Percentiles rank a stretch among this genome's conserved stretches.
Evolutionary conservation across 371 early-diverging fungal species (phyloP).

Genomic region (Mucor racemosus): DNA sequence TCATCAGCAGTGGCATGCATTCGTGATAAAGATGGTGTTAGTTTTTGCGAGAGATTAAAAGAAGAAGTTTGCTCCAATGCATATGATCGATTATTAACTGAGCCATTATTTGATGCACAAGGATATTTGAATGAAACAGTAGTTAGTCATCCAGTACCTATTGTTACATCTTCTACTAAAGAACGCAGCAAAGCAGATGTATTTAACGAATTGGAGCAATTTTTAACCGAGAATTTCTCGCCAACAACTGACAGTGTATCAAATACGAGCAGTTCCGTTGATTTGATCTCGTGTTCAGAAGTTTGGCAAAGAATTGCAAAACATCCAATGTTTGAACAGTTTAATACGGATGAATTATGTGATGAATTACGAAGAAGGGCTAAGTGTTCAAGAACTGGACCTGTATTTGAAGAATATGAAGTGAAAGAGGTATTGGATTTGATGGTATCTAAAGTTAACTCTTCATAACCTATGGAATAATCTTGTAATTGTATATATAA

Average conservation of each 20-base stretch:
- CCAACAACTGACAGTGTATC: neutral
- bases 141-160: slow-evolving; percentile 46
- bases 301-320: slow-evolving; percentile 53
- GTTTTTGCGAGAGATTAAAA: slow-evolving; percentile 50
- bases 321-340: slow-evolving; percentile 58
- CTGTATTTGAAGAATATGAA: slow-evolving; percentile 47
- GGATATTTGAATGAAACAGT: slow-evolving; percentile 43
- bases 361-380: slow-evolving; percentile 51
- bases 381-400: slow-evolving; percentile 58
- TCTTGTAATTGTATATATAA: neutral
- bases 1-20: slow-evolving; percentile 46
- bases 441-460: slow-evolving; percentile 7
- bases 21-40: slow-evolving; percentile 51
- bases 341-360: slow-evolving; percentile 51
- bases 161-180: slow-evolving; percentile 31
- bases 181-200: slow-evolving; percentile 2
- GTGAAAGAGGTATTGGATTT: slow-evolving; percentile 21
- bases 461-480: neutral
- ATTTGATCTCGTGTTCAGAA: slow-evolving; percentile 38
- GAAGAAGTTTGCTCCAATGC: slow-evolving; percentile 58
- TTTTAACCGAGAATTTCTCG: slow-evolving; percentile 14
- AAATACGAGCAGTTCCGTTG: slow-evolving; percentile 7
- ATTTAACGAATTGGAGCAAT: slow-evolving; percentile 27
- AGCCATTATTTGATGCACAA: slow-evolving; percentile 49
- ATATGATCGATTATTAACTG: slow-evolving; percentile 46